A percentile compares a stretch with the other conserved stretches of the same genome.
Evolutionary conservation across 495 filamentous ascomycete species (phyloP).

Genomic region (Penicillium odoratum): DNA sequence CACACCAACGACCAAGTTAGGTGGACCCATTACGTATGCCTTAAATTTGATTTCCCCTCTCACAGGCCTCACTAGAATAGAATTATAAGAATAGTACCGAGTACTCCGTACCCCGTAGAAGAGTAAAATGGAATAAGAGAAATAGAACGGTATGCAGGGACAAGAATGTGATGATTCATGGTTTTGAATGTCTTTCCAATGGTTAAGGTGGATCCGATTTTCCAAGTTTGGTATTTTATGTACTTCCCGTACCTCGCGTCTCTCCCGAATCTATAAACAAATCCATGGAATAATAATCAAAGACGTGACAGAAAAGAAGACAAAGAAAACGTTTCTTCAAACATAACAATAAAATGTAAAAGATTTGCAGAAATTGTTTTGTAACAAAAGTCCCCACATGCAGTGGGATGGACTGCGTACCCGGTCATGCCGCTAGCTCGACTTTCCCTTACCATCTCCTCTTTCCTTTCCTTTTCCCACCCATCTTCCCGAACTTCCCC

Average conservation of each 20-base stretch:
- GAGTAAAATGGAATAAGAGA: no score
- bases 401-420: no score
- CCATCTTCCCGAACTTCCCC: background rate
- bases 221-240: conserved; percentile 22
- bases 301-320: no score
- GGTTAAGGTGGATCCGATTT: conserved; percentile 9
- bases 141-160: conserved; percentile 13
- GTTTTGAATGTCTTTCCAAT: no score
- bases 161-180: conserved; percentile 9
- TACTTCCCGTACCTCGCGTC: conserved; percentile 3
- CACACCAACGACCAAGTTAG: conserved; percentile 4
- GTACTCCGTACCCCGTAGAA: no score
- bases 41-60: conserved; percentile 5
- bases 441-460: conserved; percentile 17
- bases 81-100: no score
- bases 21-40: conserved; percentile 23
- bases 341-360: no score
- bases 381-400: background rate
- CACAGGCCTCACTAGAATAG: background rate
- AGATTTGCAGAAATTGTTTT: no score
- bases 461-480: conserved; percentile 5
- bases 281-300: no score
- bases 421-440: background rate
- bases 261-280: no score
- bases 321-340: no score